phyloP scores from a whole-genome alignment of 106 monocot species.

The Amphibolis antarctica region DNA sequence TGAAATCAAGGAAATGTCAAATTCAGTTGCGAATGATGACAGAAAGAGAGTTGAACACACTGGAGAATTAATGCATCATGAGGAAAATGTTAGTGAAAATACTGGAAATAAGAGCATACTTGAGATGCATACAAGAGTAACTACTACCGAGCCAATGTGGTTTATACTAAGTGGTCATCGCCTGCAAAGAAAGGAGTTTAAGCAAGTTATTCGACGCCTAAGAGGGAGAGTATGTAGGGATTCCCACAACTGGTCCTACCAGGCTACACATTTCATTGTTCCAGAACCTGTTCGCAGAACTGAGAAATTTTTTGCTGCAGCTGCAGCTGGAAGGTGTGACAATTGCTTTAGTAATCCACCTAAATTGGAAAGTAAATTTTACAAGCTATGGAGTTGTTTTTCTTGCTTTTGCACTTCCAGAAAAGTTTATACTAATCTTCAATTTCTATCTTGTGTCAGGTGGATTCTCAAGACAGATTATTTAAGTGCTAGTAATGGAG shows the following conservation, averaged over 20 bases:
- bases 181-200: conserved; percentile 72
- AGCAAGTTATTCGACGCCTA: conserved; percentile 32
- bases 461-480: conserved; percentile 93
- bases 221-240: conserved; percentile 66
- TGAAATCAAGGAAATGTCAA: neutral
- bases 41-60: neutral
- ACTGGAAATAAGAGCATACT: neutral
- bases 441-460: conserved; percentile 17
- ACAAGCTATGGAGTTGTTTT: too few relatives aligned
- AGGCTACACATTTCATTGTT: conserved; percentile 86
- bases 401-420: too few relatives aligned
- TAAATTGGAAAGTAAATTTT: too few relatives aligned
- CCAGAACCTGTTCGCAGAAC: conserved; percentile 73
- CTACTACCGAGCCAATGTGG: conserved; percentile 29
- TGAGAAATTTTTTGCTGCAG: conserved; percentile 96
- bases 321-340: conserved; percentile 83
- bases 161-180: conserved; percentile 83
- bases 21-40: neutral
- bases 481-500: conserved; percentile 60
- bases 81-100: neutral
- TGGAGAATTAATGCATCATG: neutral
- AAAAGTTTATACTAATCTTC: neutral
- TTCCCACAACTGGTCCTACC: conserved; percentile 29
- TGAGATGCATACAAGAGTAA: conserved; percentile 2
- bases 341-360: too few relatives aligned